These are phyloP conservation scores for Metschnikowia anglica DNA, from an alignment of 805 yeast genomes.

Conservation along the genomic window DNA sequence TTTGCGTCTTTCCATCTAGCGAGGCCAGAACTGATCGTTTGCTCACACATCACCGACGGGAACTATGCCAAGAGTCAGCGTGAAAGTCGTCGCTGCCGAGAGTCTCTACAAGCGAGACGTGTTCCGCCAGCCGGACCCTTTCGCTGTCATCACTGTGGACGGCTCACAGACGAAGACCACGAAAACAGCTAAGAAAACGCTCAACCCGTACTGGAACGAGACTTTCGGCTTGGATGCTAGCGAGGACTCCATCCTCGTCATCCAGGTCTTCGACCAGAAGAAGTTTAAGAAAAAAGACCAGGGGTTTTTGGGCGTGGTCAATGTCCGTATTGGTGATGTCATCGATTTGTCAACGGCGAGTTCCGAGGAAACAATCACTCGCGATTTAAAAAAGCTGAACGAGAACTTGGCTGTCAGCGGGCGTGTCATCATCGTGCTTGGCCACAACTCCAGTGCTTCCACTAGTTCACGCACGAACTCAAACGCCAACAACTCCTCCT, in stretches of 20 bases:
- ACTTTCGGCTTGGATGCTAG: constrained; percentile 73
- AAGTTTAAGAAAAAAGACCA: constrained; percentile 98
- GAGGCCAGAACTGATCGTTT: too few species aligned
- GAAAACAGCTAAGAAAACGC: constrained; percentile 86
- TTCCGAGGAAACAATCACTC: constrained; percentile 82
- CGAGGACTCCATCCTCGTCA: constrained; percentile 81
- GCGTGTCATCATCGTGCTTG: constrained; percentile 73
- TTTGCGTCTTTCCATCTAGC: too few species aligned
- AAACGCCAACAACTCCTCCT: constrained; percentile 22
- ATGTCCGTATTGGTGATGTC: constrained; percentile 85
- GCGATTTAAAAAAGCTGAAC: constrained; percentile 88
- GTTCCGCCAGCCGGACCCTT: constrained; percentile 95
- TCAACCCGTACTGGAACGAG: constrained; percentile 98
- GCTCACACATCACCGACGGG: too few species aligned
- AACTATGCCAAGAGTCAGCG: constrained; percentile 47
- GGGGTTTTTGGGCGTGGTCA: constrained; percentile 95
- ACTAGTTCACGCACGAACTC: constrained; percentile 9
- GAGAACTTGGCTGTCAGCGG: constrained; percentile 94
- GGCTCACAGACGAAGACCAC: constrained; percentile 96
- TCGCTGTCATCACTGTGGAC: constrained; percentile 96
- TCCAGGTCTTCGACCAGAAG: constrained; percentile 95
- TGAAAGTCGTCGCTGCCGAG: constrained; percentile 91
- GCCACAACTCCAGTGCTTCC: constrained; percentile 38
- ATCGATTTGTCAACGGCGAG: constrained; percentile 57
- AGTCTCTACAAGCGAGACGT: constrained; percentile 93